Evolutionary conservation across 1,284 basidiomycete genomes (phyloP), one percentile per base, ranked within the genome.

Genomic region (Apiotrichum gracile): DNA sequence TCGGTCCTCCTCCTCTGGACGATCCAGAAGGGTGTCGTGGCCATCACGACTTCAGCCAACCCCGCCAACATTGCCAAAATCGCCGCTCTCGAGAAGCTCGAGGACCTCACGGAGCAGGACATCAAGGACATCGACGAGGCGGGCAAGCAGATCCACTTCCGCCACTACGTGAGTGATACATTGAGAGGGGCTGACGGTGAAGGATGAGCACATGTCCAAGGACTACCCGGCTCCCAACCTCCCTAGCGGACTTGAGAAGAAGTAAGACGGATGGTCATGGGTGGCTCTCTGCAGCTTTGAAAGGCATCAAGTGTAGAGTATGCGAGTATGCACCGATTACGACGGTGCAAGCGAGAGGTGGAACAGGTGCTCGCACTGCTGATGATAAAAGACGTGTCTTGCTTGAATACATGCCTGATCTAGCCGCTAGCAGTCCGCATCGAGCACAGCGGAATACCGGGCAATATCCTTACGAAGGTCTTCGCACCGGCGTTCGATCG

Each of bases 11-110:
- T 78, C 24, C 82, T 84, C 61, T 87, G 84, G 84, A 64, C 82
- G 16, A 61, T 81, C 40, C 79, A 81, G 48, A 82, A 81, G 64
- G 79, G 77, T 31, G 75, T 80, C n/a, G 62, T 72, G 17, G 79
- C 82, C 31, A 80, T 90, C 59, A 87, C 86, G 80, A 85, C 86
- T 5, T 81, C 82, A 14, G 78, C 79, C 14, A 88, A 87, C 67
- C 77, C 74, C 22, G 79, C 78, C 42, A 81, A 84, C 41, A 78
- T 90, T 57, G 74, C 77, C 62, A 85, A 86, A 71, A 83, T 85
- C 60, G 65, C 85, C 24, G 78, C 77, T 38, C 76, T 80, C 3
- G 74, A 78, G 42, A 67, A 74, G n/a, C 61, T 87, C 5, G 82
- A 83, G 1, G 81, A 83, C 48, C 74, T 91, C 57, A 82, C 79